Base-by-base conservation (phyloP, 2,329 filamentous ascomycete species). In the Orbilia quercus region DNA sequence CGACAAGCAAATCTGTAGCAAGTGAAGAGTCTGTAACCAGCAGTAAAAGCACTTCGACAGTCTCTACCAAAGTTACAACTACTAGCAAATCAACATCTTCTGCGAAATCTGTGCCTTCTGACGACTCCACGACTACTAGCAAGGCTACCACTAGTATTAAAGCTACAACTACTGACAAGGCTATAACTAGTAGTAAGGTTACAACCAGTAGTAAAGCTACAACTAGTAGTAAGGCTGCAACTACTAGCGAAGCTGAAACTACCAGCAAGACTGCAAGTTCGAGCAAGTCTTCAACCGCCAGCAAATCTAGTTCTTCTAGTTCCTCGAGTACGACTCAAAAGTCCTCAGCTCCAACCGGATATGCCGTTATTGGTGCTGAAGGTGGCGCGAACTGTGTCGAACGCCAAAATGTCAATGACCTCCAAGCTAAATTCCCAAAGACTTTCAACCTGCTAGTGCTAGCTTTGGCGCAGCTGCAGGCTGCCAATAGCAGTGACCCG, bases 381-480 rank as follows among this genome's bases (percentile, higher is more conserved):
- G 38, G 44, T 18, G 59, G 59, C 14, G 9, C 45, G 2, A 14
- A 14, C 9, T 65, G 62, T 23, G 62, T 48, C 25, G 50, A 65
- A 18, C 28, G 62, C 16, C 42, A 40, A 23, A 47, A 57, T 16
- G 57, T 65, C 31, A 50, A 65, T 11, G 40, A 40, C 11, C 20
- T 65, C 28, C 50, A 65, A 34, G 9, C 9, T 18, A 34, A 48
- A 9, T 38, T 47, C 25, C 62, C 62, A 0, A 48, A 65, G 40
- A 38, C 44, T 14, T 65, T 65, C 34, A 65, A 65, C 18, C 51
- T 65, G 2, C 22, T 65, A 22, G 36, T 65, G 7, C 23, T 65
- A 0, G 62, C 50, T 18, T 31, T 65, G 25, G 18, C 38, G 6
- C 42, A 50, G n/a, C 7, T 65, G 7, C 62, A 65, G 7, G 34